phyloP scores from a whole-genome alignment of 192 early-diverging fungal genomes.

The Rhizoclosmatium globosum region DNA sequence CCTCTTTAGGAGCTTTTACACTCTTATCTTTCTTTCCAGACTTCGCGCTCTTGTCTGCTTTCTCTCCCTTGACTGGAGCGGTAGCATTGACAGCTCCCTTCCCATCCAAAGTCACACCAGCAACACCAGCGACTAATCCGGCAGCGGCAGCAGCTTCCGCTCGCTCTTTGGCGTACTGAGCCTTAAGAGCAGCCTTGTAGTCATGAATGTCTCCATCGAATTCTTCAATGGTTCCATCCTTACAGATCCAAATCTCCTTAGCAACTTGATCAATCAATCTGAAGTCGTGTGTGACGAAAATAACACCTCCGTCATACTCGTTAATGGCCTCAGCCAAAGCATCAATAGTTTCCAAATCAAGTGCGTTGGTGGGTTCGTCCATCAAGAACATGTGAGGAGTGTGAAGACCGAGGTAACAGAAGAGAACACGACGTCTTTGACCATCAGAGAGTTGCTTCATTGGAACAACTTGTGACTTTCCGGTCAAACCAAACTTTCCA shows the following conservation, averaged over 20 bases:
- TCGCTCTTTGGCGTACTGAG: constrained; percentile 43
- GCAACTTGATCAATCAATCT: constrained; percentile 52
- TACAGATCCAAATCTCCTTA: constrained; percentile 57
- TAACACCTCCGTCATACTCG: constrained; percentile 92
- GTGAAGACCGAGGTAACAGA: constrained; percentile 89
- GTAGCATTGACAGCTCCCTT: not conserved
- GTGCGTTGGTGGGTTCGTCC: constrained; percentile 8
- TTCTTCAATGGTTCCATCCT: constrained; percentile 49
- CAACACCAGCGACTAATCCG: not conserved
- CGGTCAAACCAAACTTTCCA: constrained; percentile 94
- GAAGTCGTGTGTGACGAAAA: constrained; percentile 99
- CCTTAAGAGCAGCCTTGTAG: constrained; percentile 51
- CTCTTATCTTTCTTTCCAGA: not conserved
- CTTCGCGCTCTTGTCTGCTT: not conserved
- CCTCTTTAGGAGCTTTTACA: not conserved
- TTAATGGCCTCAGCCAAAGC: constrained; percentile 96
- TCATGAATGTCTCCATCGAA: constrained; percentile 55
- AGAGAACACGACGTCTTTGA: constrained; percentile 93
- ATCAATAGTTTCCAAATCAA: constrained; percentile 79
- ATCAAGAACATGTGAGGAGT: constrained; percentile 94
- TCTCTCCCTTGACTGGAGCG: not conserved
- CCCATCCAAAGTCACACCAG: not conserved
- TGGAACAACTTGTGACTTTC: constrained; percentile 88
- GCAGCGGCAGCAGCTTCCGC: constrained; percentile 42
- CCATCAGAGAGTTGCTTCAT: constrained; percentile 94